A percentile compares a stretch with the other conserved stretches of the same genome.
These are phyloP conservation scores for Barnettozyma sucrosica DNA, from an alignment of 805 yeast species.

Conservation along the genomic window DNA sequence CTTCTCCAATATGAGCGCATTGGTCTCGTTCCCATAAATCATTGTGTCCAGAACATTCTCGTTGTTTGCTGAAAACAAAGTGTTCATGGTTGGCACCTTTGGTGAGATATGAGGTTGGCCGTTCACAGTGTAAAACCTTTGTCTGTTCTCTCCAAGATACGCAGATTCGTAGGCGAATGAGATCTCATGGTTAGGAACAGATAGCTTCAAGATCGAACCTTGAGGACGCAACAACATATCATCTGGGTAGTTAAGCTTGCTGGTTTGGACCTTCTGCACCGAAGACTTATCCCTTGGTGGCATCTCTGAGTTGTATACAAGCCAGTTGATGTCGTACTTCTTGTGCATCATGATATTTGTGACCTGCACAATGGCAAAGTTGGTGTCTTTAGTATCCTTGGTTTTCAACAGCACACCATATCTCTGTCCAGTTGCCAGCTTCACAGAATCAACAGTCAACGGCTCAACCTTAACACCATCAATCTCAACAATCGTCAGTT, in stretches of 20 bases:
- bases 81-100: conserved; percentile 61
- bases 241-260: conserved; percentile 25
- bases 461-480: conserved; percentile 56
- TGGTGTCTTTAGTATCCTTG: conserved; percentile 35
- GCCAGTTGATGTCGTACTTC: conserved; percentile 46
- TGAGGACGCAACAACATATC: conserved; percentile 32
- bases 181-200: conserved; percentile 52
- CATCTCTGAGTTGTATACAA: conserved; percentile 41
- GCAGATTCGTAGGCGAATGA: conserved; percentile 50
- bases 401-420: conserved; percentile 57
- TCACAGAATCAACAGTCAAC: conserved; percentile 39
- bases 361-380: conserved; percentile 44
- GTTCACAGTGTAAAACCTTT: conserved; percentile 67
- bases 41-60: conserved; percentile 41
- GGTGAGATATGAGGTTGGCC: conserved; percentile 59
- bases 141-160: conserved; percentile 54
- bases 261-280: conserved; percentile 19
- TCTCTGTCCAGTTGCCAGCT: conserved; percentile 72
- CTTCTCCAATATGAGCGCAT: conserved; percentile 51
- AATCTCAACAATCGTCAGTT: conserved; percentile 48
- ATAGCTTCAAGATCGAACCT: conserved; percentile 35
- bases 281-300: conserved; percentile 37
- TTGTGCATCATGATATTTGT: conserved; percentile 67
- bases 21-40: conserved; percentile 70
- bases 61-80: conserved; percentile 55